Percentiles rank a stretch among this genome's conserved stretches.
Conservation (phyloP, 148 eudicot genomes). For the Oxyria digyna region DNA sequence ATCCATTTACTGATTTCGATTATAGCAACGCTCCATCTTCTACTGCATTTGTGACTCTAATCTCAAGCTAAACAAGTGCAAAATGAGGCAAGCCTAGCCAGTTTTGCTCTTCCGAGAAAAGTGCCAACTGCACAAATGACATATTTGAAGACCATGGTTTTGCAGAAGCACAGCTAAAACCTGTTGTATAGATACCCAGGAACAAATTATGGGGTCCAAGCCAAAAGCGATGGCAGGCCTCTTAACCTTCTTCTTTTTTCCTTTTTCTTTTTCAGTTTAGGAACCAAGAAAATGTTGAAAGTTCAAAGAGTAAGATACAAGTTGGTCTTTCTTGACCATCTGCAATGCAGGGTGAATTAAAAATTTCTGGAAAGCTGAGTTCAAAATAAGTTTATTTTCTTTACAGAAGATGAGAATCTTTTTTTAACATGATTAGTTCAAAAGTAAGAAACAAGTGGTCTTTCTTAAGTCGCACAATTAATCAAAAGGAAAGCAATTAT, state of each 20-base stretch:
- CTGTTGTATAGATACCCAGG: neutral
- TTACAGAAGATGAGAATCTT: too few species aligned
- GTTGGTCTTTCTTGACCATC: too few species aligned
- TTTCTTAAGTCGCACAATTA: too few species aligned
- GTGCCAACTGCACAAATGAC: neutral
- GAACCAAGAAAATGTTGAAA: neutral
- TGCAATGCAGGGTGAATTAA: too few species aligned
- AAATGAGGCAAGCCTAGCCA: neutral
- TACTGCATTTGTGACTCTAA: neutral
- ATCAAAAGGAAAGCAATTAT: too few species aligned
- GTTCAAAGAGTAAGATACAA: too few species aligned
- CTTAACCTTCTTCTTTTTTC: neutral
- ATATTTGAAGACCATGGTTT: neutral
- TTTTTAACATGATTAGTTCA: too few species aligned
- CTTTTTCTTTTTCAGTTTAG: neutral
- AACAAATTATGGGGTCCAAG: neutral
- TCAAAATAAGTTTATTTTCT: too few species aligned
- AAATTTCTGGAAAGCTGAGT: too few species aligned
- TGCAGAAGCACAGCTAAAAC: neutral
- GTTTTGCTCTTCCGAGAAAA: neutral
- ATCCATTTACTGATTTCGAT: neutral
- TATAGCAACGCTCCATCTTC: neutral
- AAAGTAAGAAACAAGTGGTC: neutral
- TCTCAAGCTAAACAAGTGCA: neutral
- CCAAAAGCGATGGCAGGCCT: conserved; percentile 5